Conservation (phyloP, 768 basidiomycete genomes). For the Lactarius psammicola region DNA sequence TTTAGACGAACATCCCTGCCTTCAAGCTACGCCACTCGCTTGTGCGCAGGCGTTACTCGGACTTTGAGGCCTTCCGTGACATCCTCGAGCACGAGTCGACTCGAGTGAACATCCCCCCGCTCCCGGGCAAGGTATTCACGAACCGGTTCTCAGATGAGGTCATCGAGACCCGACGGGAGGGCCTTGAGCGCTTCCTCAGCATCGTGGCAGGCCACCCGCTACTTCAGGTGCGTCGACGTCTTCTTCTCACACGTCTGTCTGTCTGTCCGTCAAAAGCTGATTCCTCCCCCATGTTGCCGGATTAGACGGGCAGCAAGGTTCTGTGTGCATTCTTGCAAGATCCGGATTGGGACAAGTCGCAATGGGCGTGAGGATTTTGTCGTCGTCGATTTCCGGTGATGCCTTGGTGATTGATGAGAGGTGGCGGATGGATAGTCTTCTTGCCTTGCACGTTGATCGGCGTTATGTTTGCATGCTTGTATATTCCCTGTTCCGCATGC, state of each 20-base stretch:
- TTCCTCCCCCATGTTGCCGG: background rate
- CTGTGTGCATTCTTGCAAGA: conserved; percentile 93
- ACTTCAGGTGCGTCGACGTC: conserved; percentile 64
- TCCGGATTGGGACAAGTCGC: conserved; percentile 82
- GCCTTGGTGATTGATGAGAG: background rate
- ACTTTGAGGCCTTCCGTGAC: conserved; percentile 90
- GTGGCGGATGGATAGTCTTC: conserved; percentile 1
- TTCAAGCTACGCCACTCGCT: conserved; percentile 83
- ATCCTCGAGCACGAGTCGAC: conserved; percentile 97
- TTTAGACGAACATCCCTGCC: conserved; percentile 95
- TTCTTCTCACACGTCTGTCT: conserved; percentile 1
- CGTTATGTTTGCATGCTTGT: conserved; percentile 10
- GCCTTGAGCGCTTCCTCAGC: conserved; percentile 90
- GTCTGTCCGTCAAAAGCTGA: too few species aligned
- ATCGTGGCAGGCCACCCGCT: conserved; percentile 97
- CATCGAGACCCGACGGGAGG: conserved; percentile 88
- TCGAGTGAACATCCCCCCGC: conserved; percentile 93
- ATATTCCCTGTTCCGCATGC: conserved; percentile 8
- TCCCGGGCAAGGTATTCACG: conserved; percentile 98
- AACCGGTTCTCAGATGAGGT: conserved; percentile 98
- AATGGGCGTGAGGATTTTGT: conserved; percentile 67
- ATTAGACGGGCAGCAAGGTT: conserved; percentile 93
- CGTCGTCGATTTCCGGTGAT: background rate
- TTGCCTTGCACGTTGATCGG: conserved; percentile 11
- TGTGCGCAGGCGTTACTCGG: conserved; percentile 63